phyloP scores from a whole-genome alignment of 1,284 basidiomycete species.

The Melanopsichium pennsylvanicum region DNA sequence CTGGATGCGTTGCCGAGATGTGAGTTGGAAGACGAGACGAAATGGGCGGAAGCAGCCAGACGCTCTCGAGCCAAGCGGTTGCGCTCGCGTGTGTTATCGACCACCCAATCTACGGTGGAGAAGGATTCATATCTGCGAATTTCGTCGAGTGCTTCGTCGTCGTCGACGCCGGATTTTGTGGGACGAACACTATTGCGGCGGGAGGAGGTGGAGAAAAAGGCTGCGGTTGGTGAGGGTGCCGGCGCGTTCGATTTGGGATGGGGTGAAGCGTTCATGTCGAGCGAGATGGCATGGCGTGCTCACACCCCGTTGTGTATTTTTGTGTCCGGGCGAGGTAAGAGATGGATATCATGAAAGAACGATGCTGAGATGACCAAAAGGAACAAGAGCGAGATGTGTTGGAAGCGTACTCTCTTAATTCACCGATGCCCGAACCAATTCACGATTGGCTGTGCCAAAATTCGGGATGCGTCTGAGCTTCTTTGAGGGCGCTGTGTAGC shows the following conservation, averaged over 20 bases:
- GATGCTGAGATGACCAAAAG: too few relatives aligned
- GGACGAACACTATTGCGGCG: slow-evolving; percentile 12
- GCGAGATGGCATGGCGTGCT: slow-evolving; percentile 19
- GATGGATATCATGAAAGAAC: too few relatives aligned
- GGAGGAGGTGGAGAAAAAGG: slow-evolving; percentile 21
- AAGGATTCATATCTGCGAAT: slow-evolving; percentile 57
- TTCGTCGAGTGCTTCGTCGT: slow-evolving; percentile 59
- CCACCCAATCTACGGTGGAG: slow-evolving; percentile 64
- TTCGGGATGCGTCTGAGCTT: too few relatives aligned
- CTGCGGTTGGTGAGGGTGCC: slow-evolving; percentile 24
- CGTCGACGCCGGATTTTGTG: slow-evolving; percentile 24
- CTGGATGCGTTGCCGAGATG: slow-evolving; percentile 45
- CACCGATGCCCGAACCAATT: too few relatives aligned
- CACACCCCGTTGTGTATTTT: not conserved
- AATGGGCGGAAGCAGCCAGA: slow-evolving; percentile 39
- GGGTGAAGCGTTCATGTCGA: slow-evolving; percentile 28
- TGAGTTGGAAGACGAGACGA: slow-evolving; percentile 42
- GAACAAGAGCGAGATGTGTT: too few relatives aligned
- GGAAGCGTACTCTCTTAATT: too few relatives aligned
- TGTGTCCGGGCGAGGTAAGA: too few relatives aligned
- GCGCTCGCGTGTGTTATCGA: slow-evolving; percentile 61
- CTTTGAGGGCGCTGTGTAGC: too few relatives aligned
- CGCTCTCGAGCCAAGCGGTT: slow-evolving; percentile 54
- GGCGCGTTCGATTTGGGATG: slow-evolving; percentile 17
- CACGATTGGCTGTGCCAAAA: too few relatives aligned